Conservation (phyloP, 208 protist genomes). For the Zelonia costaricensis region DNA sequence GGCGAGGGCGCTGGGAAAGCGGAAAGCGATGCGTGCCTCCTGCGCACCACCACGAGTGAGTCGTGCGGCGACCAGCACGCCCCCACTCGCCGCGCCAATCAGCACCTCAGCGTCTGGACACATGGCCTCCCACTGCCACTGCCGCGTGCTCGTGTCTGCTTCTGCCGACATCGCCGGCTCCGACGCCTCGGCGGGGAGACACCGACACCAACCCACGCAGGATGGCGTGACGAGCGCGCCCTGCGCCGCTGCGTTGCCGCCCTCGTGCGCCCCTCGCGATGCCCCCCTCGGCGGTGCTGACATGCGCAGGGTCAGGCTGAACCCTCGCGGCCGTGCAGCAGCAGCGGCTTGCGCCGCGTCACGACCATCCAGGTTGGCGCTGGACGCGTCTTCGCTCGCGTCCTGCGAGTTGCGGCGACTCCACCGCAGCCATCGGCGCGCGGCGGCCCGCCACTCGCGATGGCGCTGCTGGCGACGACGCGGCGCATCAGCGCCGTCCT, state of each 20-base stretch:
- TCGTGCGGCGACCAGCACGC: conserved; percentile 35
- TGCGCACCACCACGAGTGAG: conserved; percentile 30
- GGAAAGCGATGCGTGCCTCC: conserved; percentile 25
- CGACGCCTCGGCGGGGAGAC: background rate
- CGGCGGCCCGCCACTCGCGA: conserved; percentile 13
- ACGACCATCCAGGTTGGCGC: background rate
- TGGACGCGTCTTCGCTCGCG: background rate
- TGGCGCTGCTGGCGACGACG: conserved; percentile 10
- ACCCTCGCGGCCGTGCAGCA: conserved; percentile 16
- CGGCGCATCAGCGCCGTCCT: background rate
- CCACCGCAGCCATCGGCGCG: conserved; percentile 18
- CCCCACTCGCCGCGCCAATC: conserved; percentile 34
- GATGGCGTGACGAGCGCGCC: background rate
- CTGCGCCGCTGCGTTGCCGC: background rate
- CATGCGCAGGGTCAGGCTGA: conserved; percentile 20
- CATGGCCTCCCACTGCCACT: background rate
- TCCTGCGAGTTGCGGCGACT: background rate
- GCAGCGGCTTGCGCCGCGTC: background rate
- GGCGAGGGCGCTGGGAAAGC: conserved; percentile 24
- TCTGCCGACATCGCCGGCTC: background rate
- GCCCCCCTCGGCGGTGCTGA: too few species aligned
- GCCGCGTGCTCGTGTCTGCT: background rate
- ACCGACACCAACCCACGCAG: conserved; percentile 6
- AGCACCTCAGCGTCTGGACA: conserved; percentile 22
- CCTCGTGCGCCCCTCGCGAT: background rate